Conservation (phyloP, 2,329 filamentous ascomycete genomes). For the Decorospora gaudefroyi region DNA sequence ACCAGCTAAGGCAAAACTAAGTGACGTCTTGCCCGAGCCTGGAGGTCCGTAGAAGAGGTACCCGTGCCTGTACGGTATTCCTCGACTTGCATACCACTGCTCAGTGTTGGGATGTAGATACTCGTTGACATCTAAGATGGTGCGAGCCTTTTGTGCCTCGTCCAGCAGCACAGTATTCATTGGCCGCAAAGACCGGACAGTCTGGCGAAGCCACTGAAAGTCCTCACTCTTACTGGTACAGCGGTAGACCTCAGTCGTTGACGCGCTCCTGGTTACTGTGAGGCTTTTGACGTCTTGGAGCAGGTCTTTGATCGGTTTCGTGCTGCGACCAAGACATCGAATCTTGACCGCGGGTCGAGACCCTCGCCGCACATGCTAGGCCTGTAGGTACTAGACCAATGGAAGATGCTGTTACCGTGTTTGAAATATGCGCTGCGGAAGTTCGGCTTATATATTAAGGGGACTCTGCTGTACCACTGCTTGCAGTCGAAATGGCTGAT, state of each 20-base stretch:
- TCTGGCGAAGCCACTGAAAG: slow-evolving; percentile 50
- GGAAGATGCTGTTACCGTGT: background rate
- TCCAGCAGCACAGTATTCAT: slow-evolving; percentile 79
- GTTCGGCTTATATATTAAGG: background rate
- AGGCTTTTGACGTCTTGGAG: slow-evolving; percentile 53
- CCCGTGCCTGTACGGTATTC: slow-evolving; percentile 82
- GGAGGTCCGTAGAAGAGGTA: slow-evolving; percentile 82
- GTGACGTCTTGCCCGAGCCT: slow-evolving; percentile 72
- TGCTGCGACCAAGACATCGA: slow-evolving; percentile 54
- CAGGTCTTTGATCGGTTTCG: slow-evolving; percentile 55
- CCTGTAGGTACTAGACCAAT: background rate
- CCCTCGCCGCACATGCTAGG: background rate
- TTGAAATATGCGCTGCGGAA: background rate
- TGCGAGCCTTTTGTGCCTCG: slow-evolving; percentile 64
- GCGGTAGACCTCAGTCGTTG: slow-evolving; percentile 54
- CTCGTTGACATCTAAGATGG: slow-evolving; percentile 75
- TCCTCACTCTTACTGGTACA: slow-evolving; percentile 37
- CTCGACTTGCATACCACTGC: slow-evolving; percentile 81
- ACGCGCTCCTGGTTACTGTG: slow-evolving; percentile 49
- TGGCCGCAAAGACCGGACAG: slow-evolving; percentile 66
- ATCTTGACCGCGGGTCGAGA: slow-evolving; percentile 42
- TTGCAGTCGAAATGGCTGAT: background rate
- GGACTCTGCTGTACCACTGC: background rate
- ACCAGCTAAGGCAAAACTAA: slow-evolving; percentile 51
- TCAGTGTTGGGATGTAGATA: slow-evolving; percentile 73